A percentile compares a stretch with the other conserved stretches of the same genome.
Evolutionary conservation across 345 rosid species (phyloP).

Genomic region (Salix dunnii): DNA sequence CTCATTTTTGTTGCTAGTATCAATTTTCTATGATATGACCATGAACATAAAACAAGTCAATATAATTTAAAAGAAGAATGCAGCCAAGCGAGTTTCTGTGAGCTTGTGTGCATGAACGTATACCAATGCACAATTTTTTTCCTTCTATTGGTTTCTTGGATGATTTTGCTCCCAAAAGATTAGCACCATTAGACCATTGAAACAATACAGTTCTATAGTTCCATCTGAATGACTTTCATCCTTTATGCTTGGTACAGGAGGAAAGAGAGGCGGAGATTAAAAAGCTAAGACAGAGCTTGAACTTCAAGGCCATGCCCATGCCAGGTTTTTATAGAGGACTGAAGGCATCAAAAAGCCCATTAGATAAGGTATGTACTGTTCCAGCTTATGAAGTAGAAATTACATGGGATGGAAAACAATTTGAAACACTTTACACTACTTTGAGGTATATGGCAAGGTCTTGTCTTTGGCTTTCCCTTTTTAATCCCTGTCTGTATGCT

Average conservation of each 20-base stretch:
- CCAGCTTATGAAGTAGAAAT: not conserved
- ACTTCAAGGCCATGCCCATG: constrained; percentile 41
- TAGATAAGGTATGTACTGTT: constrained; percentile 38
- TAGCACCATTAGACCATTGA: not conserved
- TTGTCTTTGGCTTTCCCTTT: not conserved
- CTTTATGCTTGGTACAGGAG: constrained; percentile 35
- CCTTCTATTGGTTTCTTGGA: not conserved
- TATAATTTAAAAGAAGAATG: not conserved
- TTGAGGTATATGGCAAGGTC: not conserved
- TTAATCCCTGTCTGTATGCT: not conserved
- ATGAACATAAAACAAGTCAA: not conserved
- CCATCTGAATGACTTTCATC: not conserved
- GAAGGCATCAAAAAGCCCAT: constrained; percentile 26
- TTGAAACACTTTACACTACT: not conserved
- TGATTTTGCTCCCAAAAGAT: not conserved
- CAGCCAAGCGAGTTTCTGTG: not conserved
- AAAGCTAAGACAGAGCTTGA: constrained; percentile 38
- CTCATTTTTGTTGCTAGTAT: not conserved
- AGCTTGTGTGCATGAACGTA: not conserved
- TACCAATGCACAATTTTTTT: not conserved
- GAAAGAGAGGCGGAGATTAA: constrained; percentile 36
- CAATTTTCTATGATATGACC: not conserved
- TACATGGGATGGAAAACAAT: not conserved
- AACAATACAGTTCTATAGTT: not conserved
- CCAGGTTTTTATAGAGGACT: constrained; percentile 36